phyloP scores from a whole-genome alignment of 2,329 filamentous ascomycete species.

The Sarocladium oryzae region DNA sequence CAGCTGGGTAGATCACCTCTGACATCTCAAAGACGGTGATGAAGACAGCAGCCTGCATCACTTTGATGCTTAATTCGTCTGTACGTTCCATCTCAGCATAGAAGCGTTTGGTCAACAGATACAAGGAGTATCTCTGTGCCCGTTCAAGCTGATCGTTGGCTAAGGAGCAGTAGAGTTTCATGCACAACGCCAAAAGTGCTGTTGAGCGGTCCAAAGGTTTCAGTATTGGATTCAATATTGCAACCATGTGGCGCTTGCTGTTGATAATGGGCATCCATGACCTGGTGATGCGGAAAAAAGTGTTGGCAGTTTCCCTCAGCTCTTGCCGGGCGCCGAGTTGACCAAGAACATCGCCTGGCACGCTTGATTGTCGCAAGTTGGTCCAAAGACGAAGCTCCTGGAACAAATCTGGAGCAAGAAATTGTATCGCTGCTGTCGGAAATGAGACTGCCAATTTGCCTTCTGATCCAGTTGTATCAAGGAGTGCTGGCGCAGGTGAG shows the following conservation, averaged over 20 bases:
- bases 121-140: not conserved
- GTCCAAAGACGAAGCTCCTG: not conserved
- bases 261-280: slow-evolving; percentile 5
- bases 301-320: not conserved
- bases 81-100: not conserved
- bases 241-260: not conserved
- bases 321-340: not conserved
- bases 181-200: not conserved
- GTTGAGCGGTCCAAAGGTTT: not conserved
- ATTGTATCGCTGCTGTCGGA: not conserved
- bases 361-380: not conserved
- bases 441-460: not conserved
- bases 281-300: not conserved
- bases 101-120: not conserved
- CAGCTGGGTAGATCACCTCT: slow-evolving; percentile 14
- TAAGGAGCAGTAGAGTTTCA: not conserved
- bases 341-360: not conserved
- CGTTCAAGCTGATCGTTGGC: not conserved
- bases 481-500: not conserved
- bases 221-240: not conserved
- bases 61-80: not conserved
- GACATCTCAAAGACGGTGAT: slow-evolving; percentile 14
- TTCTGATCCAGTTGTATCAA: not conserved
- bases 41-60: slow-evolving; percentile 12
- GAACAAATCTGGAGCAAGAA: not conserved